Base-by-base conservation (phyloP, 345 rosid genomes). In the Angophora floribunda region DNA sequence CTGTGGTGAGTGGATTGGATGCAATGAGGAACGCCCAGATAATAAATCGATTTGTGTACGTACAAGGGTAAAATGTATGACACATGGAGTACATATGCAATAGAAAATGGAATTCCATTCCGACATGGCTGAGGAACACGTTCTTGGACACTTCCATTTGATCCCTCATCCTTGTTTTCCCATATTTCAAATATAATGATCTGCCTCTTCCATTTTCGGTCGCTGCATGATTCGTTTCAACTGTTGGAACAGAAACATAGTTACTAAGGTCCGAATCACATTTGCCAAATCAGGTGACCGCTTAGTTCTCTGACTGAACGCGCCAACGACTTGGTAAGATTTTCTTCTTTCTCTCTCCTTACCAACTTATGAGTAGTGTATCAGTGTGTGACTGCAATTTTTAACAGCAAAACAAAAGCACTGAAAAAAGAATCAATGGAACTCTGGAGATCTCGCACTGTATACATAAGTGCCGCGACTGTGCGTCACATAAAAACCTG, bases 361-460 rank as follows among this genome's bases (percentile, higher is more conserved):
- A 15, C 21, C 30, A 30, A 65, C 78, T 65, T 30, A 65, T 32
- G 78, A 65, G 41, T 65, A 14, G 41, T 15, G 8, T 30, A 30
- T n/a, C 41, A 15, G 6, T 7, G 78, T 8, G 21, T 63, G 78
- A 30, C 78, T 14, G 36, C 41, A 65, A n/a, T 65, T 32, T 65
- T n/a, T 28, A 65, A n/a, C 19, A 28, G 70, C 7, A 65, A 65
- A 63, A 63, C 75, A 14, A 63, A 86, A 92, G 82, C 13, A 94
- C 95, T 67, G 97, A 95, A 90, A 95, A 97, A 63, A 63, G 75
- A 63, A 63, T n/a, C 75, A n/a, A n/a, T 13, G 75, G 36, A 63
- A n/a, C 7, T n/a, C 17, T 65, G 19, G 44, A 65, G 78, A 65
- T 65, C 78, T 65, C 36, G 44, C 78, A 15, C 1, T 14, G 17